phyloP scores from a whole-genome alignment of 192 early-diverging fungal genomes.

The Tieghemiomyces parasiticus region DNA sequence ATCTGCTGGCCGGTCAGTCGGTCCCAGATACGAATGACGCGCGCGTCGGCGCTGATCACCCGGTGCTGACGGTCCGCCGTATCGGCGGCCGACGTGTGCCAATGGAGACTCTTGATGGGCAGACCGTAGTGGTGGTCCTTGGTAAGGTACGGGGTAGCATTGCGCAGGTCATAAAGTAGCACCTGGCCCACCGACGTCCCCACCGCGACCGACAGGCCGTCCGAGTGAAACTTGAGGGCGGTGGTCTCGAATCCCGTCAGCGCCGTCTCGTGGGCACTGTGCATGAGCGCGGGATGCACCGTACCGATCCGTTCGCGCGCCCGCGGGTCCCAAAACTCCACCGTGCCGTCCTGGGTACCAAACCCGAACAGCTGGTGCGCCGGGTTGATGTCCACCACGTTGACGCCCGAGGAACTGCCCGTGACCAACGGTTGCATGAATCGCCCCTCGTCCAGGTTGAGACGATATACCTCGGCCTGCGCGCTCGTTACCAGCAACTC shows the following conservation, averaged over 20 bases:
- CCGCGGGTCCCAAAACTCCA: constrained; percentile 96
- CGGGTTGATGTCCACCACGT: constrained; percentile 64
- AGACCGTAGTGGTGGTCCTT: constrained; percentile 98
- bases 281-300: not conserved
- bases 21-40: constrained; percentile 92
- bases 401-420: constrained; percentile 43
- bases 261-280: constrained; percentile 12
- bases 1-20: constrained; percentile 66
- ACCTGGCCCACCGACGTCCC: constrained; percentile 89
- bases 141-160: constrained; percentile 60
- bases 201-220: constrained; percentile 74
- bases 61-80: constrained; percentile 43
- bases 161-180: constrained; percentile 84
- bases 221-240: constrained; percentile 62
- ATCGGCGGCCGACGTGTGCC: constrained; percentile 41
- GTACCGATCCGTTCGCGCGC: constrained; percentile 53
- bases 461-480: constrained; percentile 66
- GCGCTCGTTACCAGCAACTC: constrained; percentile 75
- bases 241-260: constrained; percentile 42
- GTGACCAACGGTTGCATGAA: constrained; percentile 78
- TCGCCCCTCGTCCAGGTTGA: constrained; percentile 87
- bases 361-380: constrained; percentile 88
- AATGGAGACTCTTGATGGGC: constrained; percentile 73
- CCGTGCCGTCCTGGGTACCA: constrained; percentile 69
- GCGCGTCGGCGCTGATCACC: constrained; percentile 74